Evolutionary conservation across 1,139 yeast species (phyloP), one percentile per base, ranked within the genome.

Genomic region (Nakaseomyces uthaithaninus): DNA sequence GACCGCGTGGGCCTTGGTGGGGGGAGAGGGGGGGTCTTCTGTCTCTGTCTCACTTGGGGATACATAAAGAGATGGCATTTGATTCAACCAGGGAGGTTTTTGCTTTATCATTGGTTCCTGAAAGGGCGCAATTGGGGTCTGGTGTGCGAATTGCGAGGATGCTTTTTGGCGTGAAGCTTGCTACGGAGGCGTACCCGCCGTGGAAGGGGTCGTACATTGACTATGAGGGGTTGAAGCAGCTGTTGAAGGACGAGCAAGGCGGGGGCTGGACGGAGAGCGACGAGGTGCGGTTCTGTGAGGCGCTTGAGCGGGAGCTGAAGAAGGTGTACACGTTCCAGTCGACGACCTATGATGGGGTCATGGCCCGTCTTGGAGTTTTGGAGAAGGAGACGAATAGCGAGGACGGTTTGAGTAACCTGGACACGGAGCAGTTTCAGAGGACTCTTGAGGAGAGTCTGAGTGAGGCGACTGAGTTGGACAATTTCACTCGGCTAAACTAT

Each of bases 301-400:
- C 76, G n/a, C 70, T 91, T 49, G 97, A 91, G 61, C 66, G 72
- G 24, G 94, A 89, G 59, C 71, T 91, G 49, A 95, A 89, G 58
- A 87, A 86, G 64, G 97, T 91, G n/a, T 91, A 86, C 63, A 68
- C 83, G 14, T 91, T 91, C 63, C 95, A 89, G 59, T 69, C 74
- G 31, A 65, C 74, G 36, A 80, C 79, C 60, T 91, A 80, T 61
- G 77, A 77, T 44, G 77, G 75, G 46, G 68, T 91, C 52, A 77
- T 80, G 60, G 75, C 73, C 31, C 71, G 73, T 49, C 74, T 89
- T 51, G 71, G 77, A 40, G 68, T 66, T 26, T 67, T 87, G 48
- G 96, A 89, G 59, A 65, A 64, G 18, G 59, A 63, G 31, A 56
- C 65, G 3, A 60, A 53, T 18, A 44, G 54, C 7, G 55, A 55